Conservation (phyloP, 2,329 filamentous ascomycete species). For the Rhexocercosporidium sp. region DNA sequence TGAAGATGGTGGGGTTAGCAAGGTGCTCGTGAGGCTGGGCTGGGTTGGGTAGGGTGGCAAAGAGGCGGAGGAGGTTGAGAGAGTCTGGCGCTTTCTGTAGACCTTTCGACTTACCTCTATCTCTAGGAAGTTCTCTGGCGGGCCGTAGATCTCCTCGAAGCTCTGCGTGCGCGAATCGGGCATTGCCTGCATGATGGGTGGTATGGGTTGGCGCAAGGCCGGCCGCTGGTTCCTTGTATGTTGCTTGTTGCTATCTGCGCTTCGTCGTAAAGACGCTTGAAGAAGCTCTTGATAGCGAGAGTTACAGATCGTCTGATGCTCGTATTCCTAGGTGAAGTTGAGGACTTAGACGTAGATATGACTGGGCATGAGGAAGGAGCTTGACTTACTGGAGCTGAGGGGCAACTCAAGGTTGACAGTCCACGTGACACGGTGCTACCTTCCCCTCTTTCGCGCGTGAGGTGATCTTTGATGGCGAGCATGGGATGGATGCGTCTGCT, state of each 20-base stretch:
- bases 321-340: not conserved
- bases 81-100: conserved; percentile 10
- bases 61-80: not conserved
- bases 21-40: conserved; percentile 6
- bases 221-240: conserved; percentile 12
- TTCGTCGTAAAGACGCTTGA: not conserved
- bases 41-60: conserved; percentile 11
- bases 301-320: conserved; percentile 4
- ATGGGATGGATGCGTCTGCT: not conserved
- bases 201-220: conserved; percentile 26
- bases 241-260: conserved; percentile 4
- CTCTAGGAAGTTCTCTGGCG: conserved; percentile 98
- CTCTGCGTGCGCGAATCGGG: conserved; percentile 84
- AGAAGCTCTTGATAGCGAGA: not conserved
- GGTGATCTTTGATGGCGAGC: not conserved
- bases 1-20: conserved; percentile 22
- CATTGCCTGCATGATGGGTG: conserved; percentile 62
- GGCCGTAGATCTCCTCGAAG: conserved; percentile 98
- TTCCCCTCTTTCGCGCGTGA: conserved; percentile 6
- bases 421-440: conserved; percentile 3
- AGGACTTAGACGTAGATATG: not conserved
- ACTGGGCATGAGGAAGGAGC: conserved; percentile 10
- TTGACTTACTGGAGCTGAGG: not conserved
- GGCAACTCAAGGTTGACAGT: not conserved
- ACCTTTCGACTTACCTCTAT: conserved; percentile 72